A percentile compares a stretch with the other conserved stretches of the same genome.
Conservation (phyloP, 768 basidiomycete species). For the Mycena crocata region DNA sequence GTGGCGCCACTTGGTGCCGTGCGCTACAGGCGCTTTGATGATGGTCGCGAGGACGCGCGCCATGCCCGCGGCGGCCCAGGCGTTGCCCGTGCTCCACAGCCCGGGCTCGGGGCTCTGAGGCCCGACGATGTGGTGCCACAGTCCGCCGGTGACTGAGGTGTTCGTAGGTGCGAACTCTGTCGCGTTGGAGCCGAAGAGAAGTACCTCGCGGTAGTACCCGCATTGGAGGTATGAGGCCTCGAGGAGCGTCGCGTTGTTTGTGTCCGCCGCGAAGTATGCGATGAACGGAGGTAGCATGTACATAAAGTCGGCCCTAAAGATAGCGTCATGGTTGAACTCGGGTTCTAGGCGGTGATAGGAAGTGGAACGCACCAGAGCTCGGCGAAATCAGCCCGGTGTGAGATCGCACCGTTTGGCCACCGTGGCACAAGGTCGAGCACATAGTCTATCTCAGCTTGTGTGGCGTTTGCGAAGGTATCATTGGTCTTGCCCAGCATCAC, state of each 20-base stretch:
- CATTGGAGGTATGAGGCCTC: slow-evolving; percentile 53
- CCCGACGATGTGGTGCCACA: slow-evolving; percentile 52
- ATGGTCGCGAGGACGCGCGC: slow-evolving; percentile 52
- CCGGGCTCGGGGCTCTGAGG: slow-evolving; percentile 34
- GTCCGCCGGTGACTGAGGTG: slow-evolving; percentile 35
- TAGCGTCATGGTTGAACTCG: too few species aligned
- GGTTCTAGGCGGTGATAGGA: not conserved
- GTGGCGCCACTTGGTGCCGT: slow-evolving; percentile 34
- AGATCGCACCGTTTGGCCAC: slow-evolving; percentile 60
- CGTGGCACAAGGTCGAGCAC: slow-evolving; percentile 56
- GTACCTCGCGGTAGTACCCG: slow-evolving; percentile 50
- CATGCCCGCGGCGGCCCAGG: slow-evolving; percentile 38
- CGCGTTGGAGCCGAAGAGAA: slow-evolving; percentile 42
- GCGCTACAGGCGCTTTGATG: slow-evolving; percentile 51
- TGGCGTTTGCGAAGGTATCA: slow-evolving; percentile 50
- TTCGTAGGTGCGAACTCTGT: slow-evolving; percentile 23
- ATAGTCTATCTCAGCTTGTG: slow-evolving; percentile 54
- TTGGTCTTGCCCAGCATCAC: slow-evolving; percentile 53
- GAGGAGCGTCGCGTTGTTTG: slow-evolving; percentile 49
- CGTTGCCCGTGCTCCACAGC: slow-evolving; percentile 38
- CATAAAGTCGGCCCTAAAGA: slow-evolving; percentile 58
- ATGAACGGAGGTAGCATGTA: slow-evolving; percentile 66
- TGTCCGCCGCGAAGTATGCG: slow-evolving; percentile 58
- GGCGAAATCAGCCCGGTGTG: slow-evolving; percentile 61
- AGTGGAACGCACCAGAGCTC: slow-evolving; percentile 57